phyloP scores from a whole-genome alignment of 805 yeast genomes.

The Metschnikowia rubicola region DNA sequence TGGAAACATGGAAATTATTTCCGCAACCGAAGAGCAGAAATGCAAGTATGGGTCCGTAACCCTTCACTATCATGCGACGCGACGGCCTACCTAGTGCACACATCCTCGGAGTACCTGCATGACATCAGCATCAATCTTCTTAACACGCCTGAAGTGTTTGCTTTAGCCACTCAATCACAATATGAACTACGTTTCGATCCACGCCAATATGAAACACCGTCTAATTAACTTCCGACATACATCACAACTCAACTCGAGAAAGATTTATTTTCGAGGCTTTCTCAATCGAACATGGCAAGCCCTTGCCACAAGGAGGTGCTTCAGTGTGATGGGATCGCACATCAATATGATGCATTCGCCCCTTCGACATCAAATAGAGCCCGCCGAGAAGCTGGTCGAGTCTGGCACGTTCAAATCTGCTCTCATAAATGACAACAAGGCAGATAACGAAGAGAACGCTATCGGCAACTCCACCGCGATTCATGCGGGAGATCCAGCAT shows the following conservation, averaged over 20 bases:
- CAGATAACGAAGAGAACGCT: not conserved
- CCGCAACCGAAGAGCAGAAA: no score
- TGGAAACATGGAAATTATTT: no score
- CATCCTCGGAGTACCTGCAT: conserved; percentile 2
- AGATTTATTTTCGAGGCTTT: not conserved
- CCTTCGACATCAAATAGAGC: not conserved
- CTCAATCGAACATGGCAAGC: not conserved
- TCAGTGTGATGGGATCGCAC: conserved; percentile 2
- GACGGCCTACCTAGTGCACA: no score
- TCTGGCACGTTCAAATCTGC: no score
- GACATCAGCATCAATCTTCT: not conserved
- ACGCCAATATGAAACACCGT: not conserved
- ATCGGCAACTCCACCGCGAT: not conserved
- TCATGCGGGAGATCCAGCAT: not conserved
- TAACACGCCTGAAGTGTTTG: not conserved
- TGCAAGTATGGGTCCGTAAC: no score
- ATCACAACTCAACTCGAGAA: not conserved
- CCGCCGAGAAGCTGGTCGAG: no score
- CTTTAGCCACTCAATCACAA: no score
- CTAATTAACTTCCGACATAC: not conserved
- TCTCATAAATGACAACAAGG: not conserved
- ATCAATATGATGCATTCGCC: not conserved
- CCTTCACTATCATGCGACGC: no score
- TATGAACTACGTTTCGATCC: no score
- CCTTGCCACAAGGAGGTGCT: not conserved